Base-by-base conservation (phyloP, 495 filamentous ascomycete species). In the Podospora comata region DNA sequence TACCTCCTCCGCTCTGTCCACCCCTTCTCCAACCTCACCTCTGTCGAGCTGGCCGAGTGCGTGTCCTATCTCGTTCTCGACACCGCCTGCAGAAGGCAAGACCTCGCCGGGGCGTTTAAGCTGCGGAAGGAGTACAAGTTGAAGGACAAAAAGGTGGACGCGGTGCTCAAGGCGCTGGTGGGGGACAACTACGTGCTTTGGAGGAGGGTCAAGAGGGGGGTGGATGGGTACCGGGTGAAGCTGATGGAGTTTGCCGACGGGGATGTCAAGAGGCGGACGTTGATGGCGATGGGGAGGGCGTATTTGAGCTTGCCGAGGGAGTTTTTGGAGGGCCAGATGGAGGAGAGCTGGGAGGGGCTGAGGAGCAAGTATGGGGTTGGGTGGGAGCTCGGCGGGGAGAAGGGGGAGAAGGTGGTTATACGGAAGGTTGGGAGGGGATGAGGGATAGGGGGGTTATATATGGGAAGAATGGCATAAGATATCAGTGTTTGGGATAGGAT, bases 121-220 rank as follows among this genome's bases (percentile, higher is more conserved):
- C 75, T 90, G 58, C 83, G 85, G 30, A 81, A 81, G 39, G 73
- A 79, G 20, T 87, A 89, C 72, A 71, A 68, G 5, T 86, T 91
- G 62, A 78, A 80, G 26, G 90, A 91, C 65, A 73, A 81, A 4
- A 85, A 86, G 30, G 81, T 97, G 26, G 86, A 90, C 66, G 82
- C 82, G 13, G 84, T 93, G 5, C 80, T 99, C 39, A 76, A 77
- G 60, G 89, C 92, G 18, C 78, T 99, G 60, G 85, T 88, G 64
- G 87, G 89, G 70, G 93, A 92, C 65, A 90, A 97, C 73, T 98
- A 92, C 84, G 83, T 91, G 44, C 73, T 84, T 6, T 98, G 95
- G 76, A 91, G 90, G 84, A 83, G 85, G 66, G 78, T 91, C 56
- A 88, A 86, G 79, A 84, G 83, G 62, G 84, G 81, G 65, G 91